Evolutionary conservation across 768 basidiomycete genomes (phyloP).

Genomic region (Hypsizygus marmoreus): DNA sequence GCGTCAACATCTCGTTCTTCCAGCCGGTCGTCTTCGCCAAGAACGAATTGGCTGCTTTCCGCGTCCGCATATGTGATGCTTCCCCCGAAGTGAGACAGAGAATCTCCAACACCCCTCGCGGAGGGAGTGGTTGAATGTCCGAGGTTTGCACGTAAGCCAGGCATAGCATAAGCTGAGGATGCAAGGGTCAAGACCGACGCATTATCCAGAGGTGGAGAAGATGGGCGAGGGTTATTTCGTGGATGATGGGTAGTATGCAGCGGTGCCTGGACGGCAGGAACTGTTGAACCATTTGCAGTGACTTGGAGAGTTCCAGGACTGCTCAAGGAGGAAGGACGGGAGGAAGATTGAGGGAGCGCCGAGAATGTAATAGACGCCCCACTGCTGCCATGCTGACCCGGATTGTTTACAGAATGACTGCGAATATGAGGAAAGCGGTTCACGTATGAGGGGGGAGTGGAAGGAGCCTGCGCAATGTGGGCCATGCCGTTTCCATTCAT

Average conservation of each 20-base stretch:
- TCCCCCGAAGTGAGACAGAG: conserved; percentile 72
- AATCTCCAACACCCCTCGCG: conserved; percentile 58
- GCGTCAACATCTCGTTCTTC: conserved; percentile 80
- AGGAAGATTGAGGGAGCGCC: conserved; percentile 55
- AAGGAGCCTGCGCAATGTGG: conserved; percentile 86
- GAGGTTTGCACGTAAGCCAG: conserved; percentile 52
- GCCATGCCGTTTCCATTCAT: conserved; percentile 79
- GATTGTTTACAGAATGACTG: conserved; percentile 54
- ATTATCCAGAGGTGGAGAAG: conserved; percentile 88
- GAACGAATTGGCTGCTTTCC: conserved; percentile 69
- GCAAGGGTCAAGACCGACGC: conserved; percentile 93
- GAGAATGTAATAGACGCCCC: conserved; percentile 75
- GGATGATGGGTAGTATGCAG: conserved; percentile 92
- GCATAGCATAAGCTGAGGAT: conserved; percentile 85
- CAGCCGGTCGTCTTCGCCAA: conserved; percentile 66
- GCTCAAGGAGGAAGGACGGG: conserved; percentile 44
- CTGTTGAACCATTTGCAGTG: conserved; percentile 23
- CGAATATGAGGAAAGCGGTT: conserved; percentile 64
- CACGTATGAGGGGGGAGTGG: conserved; percentile 54
- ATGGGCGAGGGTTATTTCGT: conserved; percentile 92
- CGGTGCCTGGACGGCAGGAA: conserved; percentile 70
- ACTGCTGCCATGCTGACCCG: conserved; percentile 44
- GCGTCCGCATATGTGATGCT: conserved; percentile 58
- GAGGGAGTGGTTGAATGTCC: conserved; percentile 50
- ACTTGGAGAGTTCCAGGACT: conserved; percentile 28